Evolutionary conservation across 306 rosid species (phyloP), one percentile per base, ranked within the genome.

Genomic region (Abrus precatorius): DNA sequence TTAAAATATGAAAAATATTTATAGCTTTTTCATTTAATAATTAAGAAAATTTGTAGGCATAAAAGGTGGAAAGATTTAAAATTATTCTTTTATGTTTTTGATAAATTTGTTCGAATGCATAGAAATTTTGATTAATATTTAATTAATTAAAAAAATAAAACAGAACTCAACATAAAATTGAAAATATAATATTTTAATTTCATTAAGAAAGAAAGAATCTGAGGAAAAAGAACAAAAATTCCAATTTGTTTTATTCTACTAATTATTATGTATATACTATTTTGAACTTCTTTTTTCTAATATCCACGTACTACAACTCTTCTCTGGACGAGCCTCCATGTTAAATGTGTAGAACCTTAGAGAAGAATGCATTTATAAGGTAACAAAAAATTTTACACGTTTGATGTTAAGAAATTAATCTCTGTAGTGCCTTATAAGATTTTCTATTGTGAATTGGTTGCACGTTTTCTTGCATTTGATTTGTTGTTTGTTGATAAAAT

Each of bases 371-470:
- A 13, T 62, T 60, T 62, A 34, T 34, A 62, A 62, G 44, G 68
- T 13, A 33, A 13, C 47, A 12, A 12, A 61, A 33, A 5, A 5
- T 33, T 33, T 14, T 29, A 57, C 13, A 29, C 7, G 62, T 28
- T 57, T 29, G 34, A 56, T 56, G 61, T 27, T 36, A 4, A 36
- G 40, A 2, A 36, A 36, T 2, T 36, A 2, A 0, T 36, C 40
- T 36, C 0, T 36, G n/a, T 9, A 62, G 47, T 13, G 64, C 1
- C 48, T 7, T 2, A 13, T 36, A 13, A 63, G 30, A 62, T 36
- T 36, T 63, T n/a, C 47, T 64, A 14, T 82, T 88, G 54, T 44
- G 55, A 9, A 44, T 67, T 44, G 52, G 14, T 67, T 67, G 28
- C 43, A 29, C 43, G 12, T 13, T 68, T 45, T 68, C 56, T 45